Base-by-base conservation (phyloP, 225 moss, liverwort and hornwort species). In the Polytrichum formosum region DNA sequence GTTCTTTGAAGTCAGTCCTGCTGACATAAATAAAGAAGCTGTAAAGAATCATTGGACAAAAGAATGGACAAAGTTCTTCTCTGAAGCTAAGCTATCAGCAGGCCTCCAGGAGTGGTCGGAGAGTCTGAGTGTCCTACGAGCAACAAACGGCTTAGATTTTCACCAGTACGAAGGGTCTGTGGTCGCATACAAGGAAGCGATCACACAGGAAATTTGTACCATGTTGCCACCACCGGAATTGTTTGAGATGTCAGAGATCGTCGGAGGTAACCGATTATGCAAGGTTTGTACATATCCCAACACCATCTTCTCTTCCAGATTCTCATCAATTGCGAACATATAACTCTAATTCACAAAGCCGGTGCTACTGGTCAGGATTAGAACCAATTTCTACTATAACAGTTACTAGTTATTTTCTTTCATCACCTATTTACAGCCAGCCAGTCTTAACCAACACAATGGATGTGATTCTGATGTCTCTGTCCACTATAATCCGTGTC, bases 261-360 rank as follows among this genome's bases (percentile, higher is more conserved):
- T 46, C 1, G 73, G 73, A 33, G 30, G 73, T 20, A 35, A 73
- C 7, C 73, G 73, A 73, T 9, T 66, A 13, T 73, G 73, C 56
- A 56, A 66, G 26, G 66, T 73, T 16, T 22, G 73, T 66, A 17
- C 37, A 67, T 7, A 33, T 33, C 7, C 7, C 7, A 33, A 33
- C 7, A 33, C 7, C 33, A 7, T 7, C 33, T 7, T 33, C 33
- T 33, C 7, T 33, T 33, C 33, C 33, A 33, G 33, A 33, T 7
- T 33, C 7, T 33, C 7, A 33, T 33, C 33, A 33, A 33, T 33
- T 33, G 33, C 33, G 33, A 33, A 33, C 33, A 33, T 33, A 1
- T 7, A 7, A 33, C 33, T 7, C 33, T 33, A 33, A 7, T 33
- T 1, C 6, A 31, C 31, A 31, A 7, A 31, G 1, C 31, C 31